Base-by-base conservation (phyloP, 2,329 filamentous ascomycete genomes). In the Kalaharituber pfeilii region DNA sequence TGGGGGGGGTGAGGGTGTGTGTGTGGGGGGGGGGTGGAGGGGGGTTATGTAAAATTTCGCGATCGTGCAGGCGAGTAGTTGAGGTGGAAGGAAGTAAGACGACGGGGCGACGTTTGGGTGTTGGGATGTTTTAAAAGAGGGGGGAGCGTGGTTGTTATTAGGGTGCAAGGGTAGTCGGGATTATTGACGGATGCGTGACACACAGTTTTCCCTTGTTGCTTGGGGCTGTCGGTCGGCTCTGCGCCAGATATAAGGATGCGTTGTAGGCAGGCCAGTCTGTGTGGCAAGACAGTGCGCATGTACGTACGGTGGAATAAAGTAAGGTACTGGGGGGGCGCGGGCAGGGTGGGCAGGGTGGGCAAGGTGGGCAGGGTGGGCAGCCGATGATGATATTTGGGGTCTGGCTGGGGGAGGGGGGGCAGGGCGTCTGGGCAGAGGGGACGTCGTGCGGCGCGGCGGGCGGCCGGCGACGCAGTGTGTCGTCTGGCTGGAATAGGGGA, bases 101-200 rank as follows among this genome's bases (percentile, higher is more conserved):
- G 42, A 47, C 42, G n/a, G 24, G 30, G 11, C 42, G 5, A 47
- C 42, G 42, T 47, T 47, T 47, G 42, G 42, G 42, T 47, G 42
- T 47, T 47, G 42, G 42, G 42, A 47, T 47, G 42, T 47, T 47
- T 47, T 47, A 47, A 47, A 47, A 47, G 42, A 47, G 42, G 42
- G 42, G 42, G 42, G 42, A 25, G 42, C 42, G 42, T 47, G 42
- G 42, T 7, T 47, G 42, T 47, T 47, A 47, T 47, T 47, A 47
- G 42, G 20, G 42, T 47, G 42, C 42, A 47, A 47, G 42, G 42
- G 42, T 47, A 47, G 42, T 47, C 42, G 42, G 42, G 42, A 47
- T 47, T 47, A 47, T 47, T 47, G 42, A 47, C 42, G 42, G 42
- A 47, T 47, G 42, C 42, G 42, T 47, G 42, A 47, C 42, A 47